These are phyloP conservation scores for Ascomycota sp. DNA, from an alignment of 2,329 filamentous ascomycete species.

Conservation along the genomic window DNA sequence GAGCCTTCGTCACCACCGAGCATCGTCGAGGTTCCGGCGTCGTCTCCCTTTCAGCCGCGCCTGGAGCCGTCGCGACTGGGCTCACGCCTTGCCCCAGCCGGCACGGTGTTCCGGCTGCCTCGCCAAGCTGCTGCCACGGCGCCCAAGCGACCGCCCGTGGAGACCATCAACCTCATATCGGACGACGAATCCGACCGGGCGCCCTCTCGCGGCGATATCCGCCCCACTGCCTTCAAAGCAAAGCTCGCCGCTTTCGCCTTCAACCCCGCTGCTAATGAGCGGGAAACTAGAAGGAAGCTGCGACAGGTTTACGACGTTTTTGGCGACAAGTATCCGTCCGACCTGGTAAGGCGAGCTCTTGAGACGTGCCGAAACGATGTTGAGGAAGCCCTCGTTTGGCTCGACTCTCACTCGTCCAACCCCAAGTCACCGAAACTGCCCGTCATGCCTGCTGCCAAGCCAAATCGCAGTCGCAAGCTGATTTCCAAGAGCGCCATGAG, in stretches of 20 bases:
- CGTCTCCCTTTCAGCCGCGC: slow-evolving; percentile 43
- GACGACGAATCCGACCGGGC: slow-evolving; percentile 24
- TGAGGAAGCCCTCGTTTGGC: slow-evolving; percentile 13
- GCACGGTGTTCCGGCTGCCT: slow-evolving; percentile 43
- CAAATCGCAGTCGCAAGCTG: slow-evolving; percentile 8
- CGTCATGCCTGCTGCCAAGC: neutral
- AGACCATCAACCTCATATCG: slow-evolving; percentile 24
- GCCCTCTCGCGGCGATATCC: slow-evolving; percentile 36
- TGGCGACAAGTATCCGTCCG: slow-evolving; percentile 9
- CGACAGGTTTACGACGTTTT: slow-evolving; percentile 16
- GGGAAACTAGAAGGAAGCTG: slow-evolving; percentile 12
- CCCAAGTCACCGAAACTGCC: too few species aligned
- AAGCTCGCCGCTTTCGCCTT: slow-evolving; percentile 21
- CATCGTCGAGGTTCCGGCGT: slow-evolving; percentile 63
- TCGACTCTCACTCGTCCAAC: slow-evolving; percentile 4
- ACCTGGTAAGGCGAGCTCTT: slow-evolving; percentile 13
- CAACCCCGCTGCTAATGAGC: slow-evolving; percentile 21
- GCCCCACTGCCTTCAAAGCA: slow-evolving; percentile 31
- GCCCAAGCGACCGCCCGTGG: slow-evolving; percentile 15
- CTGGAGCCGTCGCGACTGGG: slow-evolving; percentile 15
- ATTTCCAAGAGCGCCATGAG: slow-evolving; percentile 11
- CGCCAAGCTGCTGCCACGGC: slow-evolving; percentile 6
- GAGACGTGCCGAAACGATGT: slow-evolving; percentile 12
- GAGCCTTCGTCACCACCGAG: slow-evolving; percentile 21
- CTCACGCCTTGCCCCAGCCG: slow-evolving; percentile 49